A percentile compares a stretch with the other conserved stretches of the same genome.
Evolutionary conservation across 306 rosid genomes (phyloP).

Genomic region (Mimosa bimucronata): DNA sequence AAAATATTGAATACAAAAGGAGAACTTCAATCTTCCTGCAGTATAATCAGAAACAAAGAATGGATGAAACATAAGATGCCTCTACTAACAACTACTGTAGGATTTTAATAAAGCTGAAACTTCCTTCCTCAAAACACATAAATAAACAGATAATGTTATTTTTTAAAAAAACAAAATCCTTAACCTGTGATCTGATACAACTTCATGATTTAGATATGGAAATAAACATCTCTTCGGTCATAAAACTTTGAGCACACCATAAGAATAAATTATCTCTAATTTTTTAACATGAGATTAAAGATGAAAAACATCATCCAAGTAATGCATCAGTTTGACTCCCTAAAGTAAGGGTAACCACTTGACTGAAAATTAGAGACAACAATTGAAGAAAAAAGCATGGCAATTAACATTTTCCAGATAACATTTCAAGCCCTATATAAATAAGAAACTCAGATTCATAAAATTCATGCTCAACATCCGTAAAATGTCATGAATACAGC

Average conservation of each 20-base stretch:
- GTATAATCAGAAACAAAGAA: not conserved
- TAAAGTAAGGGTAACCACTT: not conserved
- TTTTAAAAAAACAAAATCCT: no score
- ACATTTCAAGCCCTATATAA: not conserved
- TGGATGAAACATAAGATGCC: slow-evolving; percentile 20
- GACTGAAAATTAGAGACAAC: not conserved
- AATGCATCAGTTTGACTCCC: not conserved
- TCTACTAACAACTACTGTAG: not conserved
- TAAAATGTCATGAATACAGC: not conserved
- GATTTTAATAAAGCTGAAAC: not conserved
- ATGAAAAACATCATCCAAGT: not conserved
- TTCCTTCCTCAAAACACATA: slow-evolving; percentile 4
- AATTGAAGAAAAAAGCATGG: not conserved
- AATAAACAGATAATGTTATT: no score
- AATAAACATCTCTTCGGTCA: not conserved
- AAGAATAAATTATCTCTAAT: not conserved
- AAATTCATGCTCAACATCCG: not conserved
- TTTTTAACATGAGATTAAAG: slow-evolving; percentile 3
- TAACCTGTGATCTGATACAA: slow-evolving; percentile 3
- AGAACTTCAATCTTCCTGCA: not conserved
- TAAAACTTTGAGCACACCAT: not conserved
- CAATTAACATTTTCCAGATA: not conserved
- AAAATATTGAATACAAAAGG: not conserved
- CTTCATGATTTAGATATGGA: slow-evolving; percentile 23
- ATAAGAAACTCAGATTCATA: no score